A percentile compares a stretch with the other conserved stretches of the same genome.
Conservation (phyloP, 169 alveolate species). For the Cryptosporidium meleagridis region DNA sequence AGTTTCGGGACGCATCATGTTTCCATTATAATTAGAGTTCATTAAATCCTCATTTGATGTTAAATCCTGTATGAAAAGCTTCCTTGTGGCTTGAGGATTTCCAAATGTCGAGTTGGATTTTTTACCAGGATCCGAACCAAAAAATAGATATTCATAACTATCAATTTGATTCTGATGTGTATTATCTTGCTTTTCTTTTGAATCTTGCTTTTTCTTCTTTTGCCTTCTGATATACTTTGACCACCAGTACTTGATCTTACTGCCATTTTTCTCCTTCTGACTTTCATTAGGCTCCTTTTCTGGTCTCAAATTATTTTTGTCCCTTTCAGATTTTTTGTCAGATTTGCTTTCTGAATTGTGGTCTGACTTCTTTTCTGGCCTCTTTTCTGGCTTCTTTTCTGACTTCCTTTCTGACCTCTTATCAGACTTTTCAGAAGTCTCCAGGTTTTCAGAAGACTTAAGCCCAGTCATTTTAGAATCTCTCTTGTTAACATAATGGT, state of each 20-base stretch:
- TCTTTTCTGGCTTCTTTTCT: neutral
- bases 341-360: neutral
- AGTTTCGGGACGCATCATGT: slow-evolving; percentile 28
- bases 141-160: slow-evolving; percentile 36
- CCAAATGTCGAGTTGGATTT: neutral
- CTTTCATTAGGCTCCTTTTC: neutral
- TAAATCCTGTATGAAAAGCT: neutral
- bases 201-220: slow-evolving; percentile 18
- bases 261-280: neutral
- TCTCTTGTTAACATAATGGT: slow-evolving; percentile 16
- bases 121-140: slow-evolving; percentile 8
- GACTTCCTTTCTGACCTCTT: neutral
- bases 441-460: neutral
- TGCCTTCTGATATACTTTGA: slow-evolving; percentile 10
- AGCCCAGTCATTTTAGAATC: neutral
- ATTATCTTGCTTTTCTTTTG: neutral
- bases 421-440: neutral
- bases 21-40: neutral
- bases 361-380: neutral
- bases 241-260: slow-evolving; percentile 32
- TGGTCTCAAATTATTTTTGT: neutral
- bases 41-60: neutral
- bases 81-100: neutral
- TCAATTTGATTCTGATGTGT: neutral
- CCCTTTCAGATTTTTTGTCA: neutral